A percentile compares a stretch with the other conserved stretches of the same genome.
These are phyloP conservation scores for Endoconidiophora laricicola DNA, from an alignment of 2,329 filamentous ascomycete genomes.

Conservation along the genomic window DNA sequence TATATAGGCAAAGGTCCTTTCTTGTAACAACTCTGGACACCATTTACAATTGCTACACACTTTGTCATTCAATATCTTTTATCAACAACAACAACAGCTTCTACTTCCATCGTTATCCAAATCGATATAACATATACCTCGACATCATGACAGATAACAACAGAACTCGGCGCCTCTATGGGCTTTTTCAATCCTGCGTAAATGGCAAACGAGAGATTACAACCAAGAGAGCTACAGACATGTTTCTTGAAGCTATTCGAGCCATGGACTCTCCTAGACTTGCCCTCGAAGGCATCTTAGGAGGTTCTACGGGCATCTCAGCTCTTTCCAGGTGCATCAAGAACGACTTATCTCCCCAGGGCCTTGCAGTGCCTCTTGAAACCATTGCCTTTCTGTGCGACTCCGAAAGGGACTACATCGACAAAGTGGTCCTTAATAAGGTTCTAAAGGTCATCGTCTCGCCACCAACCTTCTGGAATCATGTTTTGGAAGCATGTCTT, in stretches of 20 bases:
- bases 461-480: slow-evolving; percentile 4
- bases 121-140: too few species aligned
- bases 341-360: not conserved
- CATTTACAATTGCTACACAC: too few species aligned
- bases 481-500: not conserved
- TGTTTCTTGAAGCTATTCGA: slow-evolving; percentile 4
- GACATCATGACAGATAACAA: too few species aligned
- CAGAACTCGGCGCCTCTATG: not conserved
- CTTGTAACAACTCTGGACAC: too few species aligned
- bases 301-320: not conserved
- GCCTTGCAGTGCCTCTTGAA: not conserved
- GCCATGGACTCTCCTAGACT: not conserved
- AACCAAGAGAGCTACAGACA: not conserved
- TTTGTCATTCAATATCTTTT: too few species aligned
- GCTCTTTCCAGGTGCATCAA: not conserved
- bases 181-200: not conserved
- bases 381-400: slow-evolving; percentile 1
- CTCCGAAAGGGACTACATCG: not conserved
- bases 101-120: too few species aligned
- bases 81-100: too few species aligned
- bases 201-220: not conserved
- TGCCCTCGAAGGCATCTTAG: not conserved
- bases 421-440: not conserved
- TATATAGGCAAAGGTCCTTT: too few species aligned
- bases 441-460: not conserved